Base-by-base conservation (phyloP, 306 rosid genomes). In the Quercus gilva region DNA sequence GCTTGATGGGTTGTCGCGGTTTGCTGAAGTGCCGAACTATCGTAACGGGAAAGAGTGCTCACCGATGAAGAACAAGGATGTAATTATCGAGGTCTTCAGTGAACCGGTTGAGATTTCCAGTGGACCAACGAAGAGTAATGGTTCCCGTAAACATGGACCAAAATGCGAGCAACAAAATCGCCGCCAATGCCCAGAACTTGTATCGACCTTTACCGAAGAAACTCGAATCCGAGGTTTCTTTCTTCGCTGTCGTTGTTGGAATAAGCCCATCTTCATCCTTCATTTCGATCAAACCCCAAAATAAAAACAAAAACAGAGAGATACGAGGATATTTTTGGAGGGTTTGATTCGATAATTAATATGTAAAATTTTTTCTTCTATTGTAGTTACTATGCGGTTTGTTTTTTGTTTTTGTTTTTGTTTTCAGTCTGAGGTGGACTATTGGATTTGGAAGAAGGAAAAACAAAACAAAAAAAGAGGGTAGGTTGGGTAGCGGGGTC, bases 131-230 rank as follows among this genome's bases (percentile, higher is more conserved):
- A 60, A 95, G 99, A 61, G 99, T 91, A 65, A 95, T 96, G 68
- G 98, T 92, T 68, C 98, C 98, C 26, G 99, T 96, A 79, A 96
- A 91, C 99, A 96, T 96, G 10, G 99, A 91, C 99, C 99, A 96
- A 52, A 96, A 89, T 7, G 99, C 99, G 12, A 96, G 94, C 60
- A 96, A 86, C 89, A 96, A 79, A 58, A 96, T 96, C 20, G 94
- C 99, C 4, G 92, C 97, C 75, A 96, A 77, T 21, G 99, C 99
- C 97, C 97, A 96, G 78, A 96, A 90, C 79, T 96, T 96, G 80
- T 96, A 96, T 77, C 89, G 84, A 17, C 99, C 96, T 86, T 89
- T 93, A 19, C 92, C 97, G 19, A 90, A 83, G 11, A 88, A 31
- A 69, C 82, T 81, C 58, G 90, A 91, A 86, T 89, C 96, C 55